Evolutionary conservation across 1,139 yeast genomes (phyloP), one percentile per base, ranked within the genome.

Genomic region (Lodderomyces theae): DNA sequence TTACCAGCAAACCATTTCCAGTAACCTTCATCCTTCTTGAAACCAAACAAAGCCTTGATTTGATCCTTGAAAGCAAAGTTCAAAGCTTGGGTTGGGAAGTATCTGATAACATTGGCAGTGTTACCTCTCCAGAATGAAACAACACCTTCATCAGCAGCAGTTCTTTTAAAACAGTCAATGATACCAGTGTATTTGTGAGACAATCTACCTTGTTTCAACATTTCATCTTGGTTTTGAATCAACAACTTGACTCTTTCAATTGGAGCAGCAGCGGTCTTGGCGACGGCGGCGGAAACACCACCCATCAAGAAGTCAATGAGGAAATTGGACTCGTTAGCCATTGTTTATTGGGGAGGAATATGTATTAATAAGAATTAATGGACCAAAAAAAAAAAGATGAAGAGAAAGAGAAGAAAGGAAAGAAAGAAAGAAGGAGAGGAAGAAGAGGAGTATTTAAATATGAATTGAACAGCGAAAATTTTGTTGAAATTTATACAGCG

Each of bases 231-330:
- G 64, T 72, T 72, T 63, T 72, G 77, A 56, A 72, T 70, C 66
- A 72, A 71, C 59, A 72, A 66, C 65, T 72, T 72, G 57, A 72
- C 77, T 69, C 77, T 69, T 64, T 72, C 77, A 61, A 72, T 71
- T 67, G 77, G 77, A 55, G 77, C 77, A 54, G 77, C 77, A 42
- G 76, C 77, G 50, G 77, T 72, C 68, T 72, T 72, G 51, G 77
- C 69, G 66, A 72, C 74, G 60, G 77, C 77, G 66, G 77, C 77
- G 69, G 77, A 72, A 52, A 72, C 74, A 72, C 77, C 77, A 64
- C 77, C 77, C 76, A 71, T 69, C 70, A 72, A 50, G 64, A 72
- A 72, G 57, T 72, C 75, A 58, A 59, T 48, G 50, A 62, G 47
- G 58, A 63, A 63, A 42, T 53, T 49, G 43, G 53, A 50, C 50